These are phyloP conservation scores for Xylaria sp. DNA, from an alignment of 2,329 filamentous ascomycete species.

Conservation along the genomic window DNA sequence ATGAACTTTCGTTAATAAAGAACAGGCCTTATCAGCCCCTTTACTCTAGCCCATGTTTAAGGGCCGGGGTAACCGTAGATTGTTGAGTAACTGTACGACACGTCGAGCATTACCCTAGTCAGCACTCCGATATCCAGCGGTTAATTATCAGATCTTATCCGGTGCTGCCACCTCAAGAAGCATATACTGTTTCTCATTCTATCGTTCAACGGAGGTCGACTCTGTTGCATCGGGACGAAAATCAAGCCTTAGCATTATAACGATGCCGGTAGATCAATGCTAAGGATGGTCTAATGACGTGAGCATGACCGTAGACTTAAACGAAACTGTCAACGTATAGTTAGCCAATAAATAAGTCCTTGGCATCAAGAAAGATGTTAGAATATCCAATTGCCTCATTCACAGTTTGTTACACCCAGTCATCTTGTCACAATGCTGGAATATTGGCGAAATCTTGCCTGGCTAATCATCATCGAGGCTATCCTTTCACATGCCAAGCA, in stretches of 20 bases:
- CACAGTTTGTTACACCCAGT: background rate
- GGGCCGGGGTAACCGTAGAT: background rate
- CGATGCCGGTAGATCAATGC: background rate
- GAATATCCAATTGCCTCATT: background rate
- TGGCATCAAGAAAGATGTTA: constrained; percentile 17
- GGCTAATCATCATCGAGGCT: constrained; percentile 14
- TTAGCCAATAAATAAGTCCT: constrained; percentile 2
- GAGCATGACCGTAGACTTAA: background rate
- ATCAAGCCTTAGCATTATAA: constrained; percentile 7
- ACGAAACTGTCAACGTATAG: background rate
- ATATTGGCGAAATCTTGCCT: background rate
- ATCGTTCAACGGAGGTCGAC: background rate
- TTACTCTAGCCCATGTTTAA: background rate
- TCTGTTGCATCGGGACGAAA: background rate
- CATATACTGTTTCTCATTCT: background rate
- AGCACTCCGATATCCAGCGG: constrained; percentile 4
- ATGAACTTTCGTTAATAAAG: background rate
- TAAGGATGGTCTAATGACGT: background rate
- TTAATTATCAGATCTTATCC: constrained; percentile 30
- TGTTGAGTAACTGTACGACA: background rate
- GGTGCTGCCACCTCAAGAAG: background rate
- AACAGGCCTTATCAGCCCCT: background rate
- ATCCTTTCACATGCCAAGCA: constrained; percentile 39
- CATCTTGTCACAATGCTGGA: constrained; percentile 13
- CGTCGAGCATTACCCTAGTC: background rate